These are phyloP conservation scores for Ceratocystiopsis minuta DNA, from an alignment of 2,329 filamentous ascomycete genomes.

Conservation along the genomic window DNA sequence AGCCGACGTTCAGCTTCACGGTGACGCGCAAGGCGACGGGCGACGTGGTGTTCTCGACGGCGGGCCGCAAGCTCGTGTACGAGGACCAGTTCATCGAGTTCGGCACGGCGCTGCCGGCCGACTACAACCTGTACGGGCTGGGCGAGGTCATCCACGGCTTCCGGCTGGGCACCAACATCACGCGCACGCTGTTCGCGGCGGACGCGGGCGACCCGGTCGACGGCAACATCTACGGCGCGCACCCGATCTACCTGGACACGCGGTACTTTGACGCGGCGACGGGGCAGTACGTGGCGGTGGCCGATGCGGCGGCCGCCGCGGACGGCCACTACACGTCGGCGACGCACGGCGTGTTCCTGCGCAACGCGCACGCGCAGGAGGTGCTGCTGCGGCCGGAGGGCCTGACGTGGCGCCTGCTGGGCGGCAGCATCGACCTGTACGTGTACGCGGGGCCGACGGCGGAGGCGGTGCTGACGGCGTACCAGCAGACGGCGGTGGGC, in stretches of 20 bases:
- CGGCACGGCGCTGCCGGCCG: slow-evolving; percentile 48
- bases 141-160: slow-evolving; percentile 59
- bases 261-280: slow-evolving; percentile 45
- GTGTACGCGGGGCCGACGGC: slow-evolving; percentile 59
- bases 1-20: slow-evolving; percentile 30
- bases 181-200: slow-evolving; percentile 22
- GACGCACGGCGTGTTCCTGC: slow-evolving; percentile 39
- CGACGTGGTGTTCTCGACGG: slow-evolving; percentile 52
- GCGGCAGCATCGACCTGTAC: slow-evolving; percentile 62
- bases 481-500: slow-evolving; percentile 42
- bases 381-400: slow-evolving; percentile 34
- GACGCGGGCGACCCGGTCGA: slow-evolving; percentile 6
- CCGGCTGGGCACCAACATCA: slow-evolving; percentile 54
- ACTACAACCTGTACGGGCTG: slow-evolving; percentile 59
- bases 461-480: slow-evolving; percentile 49
- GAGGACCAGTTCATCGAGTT: slow-evolving; percentile 62
- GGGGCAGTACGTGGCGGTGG: slow-evolving; percentile 34
- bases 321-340: slow-evolving; percentile 21
- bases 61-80: slow-evolving; percentile 48
- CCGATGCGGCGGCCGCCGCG: slow-evolving; percentile 21
- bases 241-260: slow-evolving; percentile 51
- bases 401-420: slow-evolving; percentile 38
- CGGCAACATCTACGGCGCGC: slow-evolving; percentile 50
- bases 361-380: slow-evolving; percentile 49
- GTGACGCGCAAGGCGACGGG: slow-evolving; percentile 20